Percentiles rank a stretch among this genome's conserved stretches.
Conservation (phyloP, 2,329 filamentous ascomycete genomes). For the Monosporascus sp. region DNA sequence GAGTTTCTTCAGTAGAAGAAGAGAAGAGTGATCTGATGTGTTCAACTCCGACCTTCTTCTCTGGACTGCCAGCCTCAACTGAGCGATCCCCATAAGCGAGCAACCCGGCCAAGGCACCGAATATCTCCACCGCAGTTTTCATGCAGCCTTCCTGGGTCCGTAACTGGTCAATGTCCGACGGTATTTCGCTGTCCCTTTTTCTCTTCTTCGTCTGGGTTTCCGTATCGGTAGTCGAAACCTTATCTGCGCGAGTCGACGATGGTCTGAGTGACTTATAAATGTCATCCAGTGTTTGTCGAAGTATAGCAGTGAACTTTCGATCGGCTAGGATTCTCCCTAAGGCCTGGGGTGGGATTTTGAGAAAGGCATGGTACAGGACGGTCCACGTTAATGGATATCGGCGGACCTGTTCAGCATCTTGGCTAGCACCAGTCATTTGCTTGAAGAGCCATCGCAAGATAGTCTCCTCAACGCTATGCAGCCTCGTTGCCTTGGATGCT, state of each 20-base stretch:
- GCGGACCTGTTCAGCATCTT: slow-evolving; percentile 45
- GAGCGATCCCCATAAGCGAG: slow-evolving; percentile 38
- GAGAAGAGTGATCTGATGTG: slow-evolving; percentile 54
- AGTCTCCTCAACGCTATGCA: slow-evolving; percentile 51
- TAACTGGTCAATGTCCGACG: slow-evolving; percentile 36
- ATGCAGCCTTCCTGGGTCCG: slow-evolving; percentile 36
- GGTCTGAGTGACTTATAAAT: slow-evolving; percentile 30
- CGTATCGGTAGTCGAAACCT: slow-evolving; percentile 13
- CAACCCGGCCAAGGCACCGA: slow-evolving; percentile 40
- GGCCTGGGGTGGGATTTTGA: slow-evolving; percentile 61
- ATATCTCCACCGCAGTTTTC: slow-evolving; percentile 41
- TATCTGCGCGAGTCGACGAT: slow-evolving; percentile 5
- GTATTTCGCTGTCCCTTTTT: slow-evolving; percentile 35
- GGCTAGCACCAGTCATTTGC: slow-evolving; percentile 45
- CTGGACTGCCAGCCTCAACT: slow-evolving; percentile 23
- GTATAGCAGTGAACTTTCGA: slow-evolving; percentile 58
- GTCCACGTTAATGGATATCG: slow-evolving; percentile 55
- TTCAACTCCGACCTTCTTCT: slow-evolving; percentile 49
- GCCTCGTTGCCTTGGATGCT: slow-evolving; percentile 33
- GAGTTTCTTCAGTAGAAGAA: slow-evolving; percentile 40
- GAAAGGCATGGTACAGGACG: slow-evolving; percentile 55
- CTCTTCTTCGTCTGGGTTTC: slow-evolving; percentile 26
- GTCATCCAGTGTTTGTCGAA: slow-evolving; percentile 63
- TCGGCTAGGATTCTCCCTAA: slow-evolving; percentile 68
- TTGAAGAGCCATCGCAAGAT: slow-evolving; percentile 60